Conservation (phyloP, 108 stramenopile species). For the Schizochytrium sp. region DNA sequence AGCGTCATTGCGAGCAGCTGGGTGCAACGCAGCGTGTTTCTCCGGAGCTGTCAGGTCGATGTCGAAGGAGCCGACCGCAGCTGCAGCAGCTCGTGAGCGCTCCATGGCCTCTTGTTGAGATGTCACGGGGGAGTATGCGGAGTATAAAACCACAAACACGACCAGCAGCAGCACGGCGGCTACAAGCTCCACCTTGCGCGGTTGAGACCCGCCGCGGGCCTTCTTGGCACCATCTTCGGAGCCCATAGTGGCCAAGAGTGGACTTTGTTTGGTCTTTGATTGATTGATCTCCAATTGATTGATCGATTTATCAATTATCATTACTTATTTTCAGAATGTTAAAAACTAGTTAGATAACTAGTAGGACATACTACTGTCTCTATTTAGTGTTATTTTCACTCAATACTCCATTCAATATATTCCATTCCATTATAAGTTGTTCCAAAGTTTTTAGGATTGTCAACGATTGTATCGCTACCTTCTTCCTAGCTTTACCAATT, state of each 20-base stretch:
- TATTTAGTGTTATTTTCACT: too few species aligned
- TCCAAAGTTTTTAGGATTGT: too few species aligned
- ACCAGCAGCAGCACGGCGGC: slow-evolving; percentile 37
- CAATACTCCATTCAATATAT: too few species aligned
- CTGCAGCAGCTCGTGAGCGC: background rate
- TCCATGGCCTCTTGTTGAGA: background rate
- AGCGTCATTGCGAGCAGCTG: background rate
- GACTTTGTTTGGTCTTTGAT: too few species aligned
- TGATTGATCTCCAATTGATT: too few species aligned
- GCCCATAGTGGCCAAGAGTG: background rate
- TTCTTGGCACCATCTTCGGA: background rate
- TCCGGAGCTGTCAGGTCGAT: background rate
- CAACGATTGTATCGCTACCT: too few species aligned
- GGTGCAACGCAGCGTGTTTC: background rate
- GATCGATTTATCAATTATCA: too few species aligned
- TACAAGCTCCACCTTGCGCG: slow-evolving; percentile 11
- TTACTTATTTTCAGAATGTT: too few species aligned
- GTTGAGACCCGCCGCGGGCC: background rate
- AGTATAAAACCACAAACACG: slow-evolving; percentile 5
- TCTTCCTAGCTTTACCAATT: too few species aligned
- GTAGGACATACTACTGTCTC: too few species aligned
- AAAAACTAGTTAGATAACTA: too few species aligned
- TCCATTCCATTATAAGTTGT: too few species aligned
- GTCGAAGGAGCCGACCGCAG: slow-evolving; percentile 43
- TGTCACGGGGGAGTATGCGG: background rate